phyloP scores from a whole-genome alignment of 2,329 filamentous ascomycete species.

The Neocatenulostroma microsporum region DNA sequence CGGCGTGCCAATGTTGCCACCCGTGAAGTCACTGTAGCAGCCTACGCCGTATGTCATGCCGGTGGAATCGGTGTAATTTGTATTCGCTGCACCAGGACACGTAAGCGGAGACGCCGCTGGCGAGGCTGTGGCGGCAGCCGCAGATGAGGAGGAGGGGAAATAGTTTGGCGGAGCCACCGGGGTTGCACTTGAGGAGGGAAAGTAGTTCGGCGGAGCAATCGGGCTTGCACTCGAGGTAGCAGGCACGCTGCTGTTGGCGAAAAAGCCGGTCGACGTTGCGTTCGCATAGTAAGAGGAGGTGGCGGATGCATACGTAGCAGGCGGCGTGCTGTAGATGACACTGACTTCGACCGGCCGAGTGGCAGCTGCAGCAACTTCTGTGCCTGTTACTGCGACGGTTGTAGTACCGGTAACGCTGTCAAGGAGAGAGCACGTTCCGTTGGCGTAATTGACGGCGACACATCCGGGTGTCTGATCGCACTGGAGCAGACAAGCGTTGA shows the following conservation, averaged over 20 bases:
- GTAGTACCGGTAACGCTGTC: constrained; percentile 4
- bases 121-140: too few relatives aligned
- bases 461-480: constrained; percentile 16
- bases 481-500: constrained; percentile 10
- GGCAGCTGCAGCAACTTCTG: background rate
- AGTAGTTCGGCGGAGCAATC: too few relatives aligned
- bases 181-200: too few relatives aligned
- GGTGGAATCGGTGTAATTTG: constrained; percentile 15
- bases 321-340: background rate
- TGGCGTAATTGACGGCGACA: constrained; percentile 13
- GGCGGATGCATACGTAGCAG: background rate
- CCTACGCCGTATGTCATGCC: constrained; percentile 14
- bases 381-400: background rate
- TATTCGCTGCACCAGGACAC: constrained; percentile 16
- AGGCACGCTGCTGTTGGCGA: too few relatives aligned
- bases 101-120: constrained; percentile 6
- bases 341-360: background rate
- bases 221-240: too few relatives aligned
- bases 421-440: constrained; percentile 5
- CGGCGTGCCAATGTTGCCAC: constrained; percentile 13
- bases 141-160: too few relatives aligned
- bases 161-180: too few relatives aligned
- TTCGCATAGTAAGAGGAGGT: too few relatives aligned
- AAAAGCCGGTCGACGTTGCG: too few relatives aligned
- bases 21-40: constrained; percentile 14